Percentiles rank a stretch among this genome's conserved stretches.
These are phyloP conservation scores for Aegilops umbellulata DNA, from an alignment of 176 grass and related monocot species.

Conservation along the genomic window DNA sequence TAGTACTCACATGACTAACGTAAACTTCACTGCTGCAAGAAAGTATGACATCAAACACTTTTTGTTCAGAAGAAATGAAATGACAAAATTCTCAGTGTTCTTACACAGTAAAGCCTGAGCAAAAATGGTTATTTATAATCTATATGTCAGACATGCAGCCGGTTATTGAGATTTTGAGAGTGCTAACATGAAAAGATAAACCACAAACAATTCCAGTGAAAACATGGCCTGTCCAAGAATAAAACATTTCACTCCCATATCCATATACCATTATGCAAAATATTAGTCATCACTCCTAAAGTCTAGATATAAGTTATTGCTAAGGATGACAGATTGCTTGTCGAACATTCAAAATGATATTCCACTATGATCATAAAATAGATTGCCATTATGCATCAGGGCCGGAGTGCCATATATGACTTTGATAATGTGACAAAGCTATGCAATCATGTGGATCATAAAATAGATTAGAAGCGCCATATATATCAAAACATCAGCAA, in stretches of 20 bases:
- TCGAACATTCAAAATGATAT: constrained; percentile 1
- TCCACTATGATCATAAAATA: not conserved
- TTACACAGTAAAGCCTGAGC: not conserved
- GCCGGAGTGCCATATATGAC: not conserved
- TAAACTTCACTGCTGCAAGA: not conserved
- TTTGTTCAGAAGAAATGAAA: not conserved
- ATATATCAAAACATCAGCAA: not conserved
- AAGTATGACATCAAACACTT: not conserved
- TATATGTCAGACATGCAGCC: not conserved
- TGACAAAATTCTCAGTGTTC: not conserved
- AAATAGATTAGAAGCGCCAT: not conserved
- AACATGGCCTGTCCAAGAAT: not conserved
- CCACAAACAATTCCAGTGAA: not conserved
- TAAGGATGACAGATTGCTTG: not conserved
- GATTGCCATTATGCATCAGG: not conserved
- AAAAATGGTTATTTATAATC: not conserved
- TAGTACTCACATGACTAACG: not conserved
- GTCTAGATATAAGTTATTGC: not conserved
- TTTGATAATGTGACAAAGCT: not conserved
- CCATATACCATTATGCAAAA: not conserved
- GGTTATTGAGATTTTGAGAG: not conserved
- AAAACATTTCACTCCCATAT: not conserved
- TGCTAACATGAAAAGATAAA: not conserved
- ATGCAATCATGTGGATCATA: not conserved
- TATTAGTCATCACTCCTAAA: not conserved